Percentiles rank a stretch among this genome's conserved stretches.
phyloP scores from a whole-genome alignment of 1,284 basidiomycete species.

The Ceratobasidium sp. region DNA sequence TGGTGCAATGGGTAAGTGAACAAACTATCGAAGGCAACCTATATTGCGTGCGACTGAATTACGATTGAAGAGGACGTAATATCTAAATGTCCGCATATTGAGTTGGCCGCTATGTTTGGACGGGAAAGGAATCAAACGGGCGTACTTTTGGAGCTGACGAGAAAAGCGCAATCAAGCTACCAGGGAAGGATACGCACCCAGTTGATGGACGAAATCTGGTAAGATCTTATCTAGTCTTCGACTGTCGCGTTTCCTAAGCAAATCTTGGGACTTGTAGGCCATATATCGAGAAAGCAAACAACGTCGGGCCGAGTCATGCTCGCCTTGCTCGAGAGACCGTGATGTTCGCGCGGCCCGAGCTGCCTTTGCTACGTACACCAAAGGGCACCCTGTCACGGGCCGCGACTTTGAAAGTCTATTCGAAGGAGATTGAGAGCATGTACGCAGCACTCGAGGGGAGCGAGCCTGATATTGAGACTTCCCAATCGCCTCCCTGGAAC shows the following conservation, averaged over 20 bases:
- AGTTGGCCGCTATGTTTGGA: conserved; percentile 59
- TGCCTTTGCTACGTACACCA: conserved; percentile 32
- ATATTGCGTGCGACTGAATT: conserved; percentile 54
- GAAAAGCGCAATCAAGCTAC: conserved; percentile 56
- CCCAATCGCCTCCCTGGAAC: neutral
- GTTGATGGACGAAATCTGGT: conserved; percentile 60
- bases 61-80: conserved; percentile 50
- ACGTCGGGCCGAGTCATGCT: conserved; percentile 58
- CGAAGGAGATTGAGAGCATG: conserved; percentile 47
- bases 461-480: neutral
- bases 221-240: conserved; percentile 7
- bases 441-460: conserved; percentile 45
- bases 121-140: conserved; percentile 62
- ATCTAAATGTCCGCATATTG: conserved; percentile 57
- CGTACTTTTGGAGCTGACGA: conserved; percentile 60
- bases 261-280: conserved; percentile 51
- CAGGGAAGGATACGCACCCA: conserved; percentile 54
- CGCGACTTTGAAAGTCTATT: conserved; percentile 44
- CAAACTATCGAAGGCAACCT: conserved; percentile 60
- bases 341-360: conserved; percentile 12
- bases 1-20: conserved; percentile 58
- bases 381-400: conserved; percentile 45
- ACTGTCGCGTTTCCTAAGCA: too few relatives aligned
- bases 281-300: conserved; percentile 62
- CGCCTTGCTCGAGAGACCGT: conserved; percentile 59